phyloP scores from a whole-genome alignment of 2,329 filamentous ascomycete species.

The Neurospora crassa region DNA sequence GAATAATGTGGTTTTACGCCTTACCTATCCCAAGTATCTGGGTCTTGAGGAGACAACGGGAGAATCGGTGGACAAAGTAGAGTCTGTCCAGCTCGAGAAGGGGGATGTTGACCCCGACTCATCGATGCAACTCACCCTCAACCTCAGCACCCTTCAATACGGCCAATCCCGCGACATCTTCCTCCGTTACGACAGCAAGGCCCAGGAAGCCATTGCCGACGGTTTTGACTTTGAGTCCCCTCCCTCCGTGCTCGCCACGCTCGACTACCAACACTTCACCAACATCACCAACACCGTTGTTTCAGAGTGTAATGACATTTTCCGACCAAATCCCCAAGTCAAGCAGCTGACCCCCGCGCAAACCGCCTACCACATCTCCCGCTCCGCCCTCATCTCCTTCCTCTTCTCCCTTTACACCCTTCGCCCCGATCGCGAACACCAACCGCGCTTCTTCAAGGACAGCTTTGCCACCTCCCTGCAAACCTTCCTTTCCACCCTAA shows the following conservation, averaged over 20 bases:
- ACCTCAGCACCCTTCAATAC: conserved; percentile 46
- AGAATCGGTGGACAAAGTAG: conserved; percentile 27
- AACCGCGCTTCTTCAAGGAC: conserved; percentile 1
- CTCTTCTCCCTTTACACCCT: conserved; percentile 36
- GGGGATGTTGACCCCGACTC: conserved; percentile 7
- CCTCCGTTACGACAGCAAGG: conserved; percentile 25
- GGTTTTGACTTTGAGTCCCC: not conserved
- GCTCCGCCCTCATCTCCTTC: conserved; percentile 40
- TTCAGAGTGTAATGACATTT: conserved; percentile 1
- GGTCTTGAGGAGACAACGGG: conserved; percentile 31
- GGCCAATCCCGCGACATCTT: conserved; percentile 51
- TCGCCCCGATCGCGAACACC: conserved; percentile 27
- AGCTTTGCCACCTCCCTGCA: conserved; percentile 6
- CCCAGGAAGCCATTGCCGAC: not conserved
- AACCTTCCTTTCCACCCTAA: conserved; percentile 22
- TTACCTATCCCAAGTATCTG: conserved; percentile 30
- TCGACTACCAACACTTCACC: conserved; percentile 26
- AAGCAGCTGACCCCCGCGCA: conserved; percentile 22
- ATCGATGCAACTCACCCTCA: conserved; percentile 25
- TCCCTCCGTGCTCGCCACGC: conserved; percentile 23
- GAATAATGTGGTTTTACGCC: conserved; percentile 31
- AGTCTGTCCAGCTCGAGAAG: conserved; percentile 14
- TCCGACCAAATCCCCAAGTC: not conserved
- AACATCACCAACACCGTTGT: conserved; percentile 13
- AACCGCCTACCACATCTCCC: conserved; percentile 42